These are phyloP conservation scores for Microbotryomycetes sp. DNA, from an alignment of 1,284 basidiomycete species.

Conservation along the genomic window DNA sequence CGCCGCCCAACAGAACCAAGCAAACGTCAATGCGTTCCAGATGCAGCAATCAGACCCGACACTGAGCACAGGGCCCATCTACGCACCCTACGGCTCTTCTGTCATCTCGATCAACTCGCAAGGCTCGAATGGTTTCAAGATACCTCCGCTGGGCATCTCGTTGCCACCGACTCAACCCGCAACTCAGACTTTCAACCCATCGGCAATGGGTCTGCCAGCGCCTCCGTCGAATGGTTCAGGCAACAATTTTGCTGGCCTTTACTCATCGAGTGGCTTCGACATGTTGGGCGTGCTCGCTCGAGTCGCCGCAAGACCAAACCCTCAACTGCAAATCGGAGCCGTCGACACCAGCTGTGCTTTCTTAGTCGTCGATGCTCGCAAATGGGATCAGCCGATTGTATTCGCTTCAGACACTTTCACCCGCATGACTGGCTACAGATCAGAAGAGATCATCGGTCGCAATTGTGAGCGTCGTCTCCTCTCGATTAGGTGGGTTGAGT, in stretches of 20 bases:
- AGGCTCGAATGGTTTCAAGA: constrained; percentile 31
- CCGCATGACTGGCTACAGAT: constrained; percentile 72
- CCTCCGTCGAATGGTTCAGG: constrained; percentile 19
- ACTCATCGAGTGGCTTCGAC: constrained; percentile 86
- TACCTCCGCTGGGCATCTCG: constrained; percentile 16
- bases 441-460: constrained; percentile 71
- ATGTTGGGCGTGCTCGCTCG: constrained; percentile 72
- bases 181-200: constrained; percentile 28
- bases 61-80: constrained; percentile 22
- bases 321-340: constrained; percentile 72
- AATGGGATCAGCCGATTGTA: constrained; percentile 75
- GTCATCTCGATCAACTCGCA: constrained; percentile 34
- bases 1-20: background rate
- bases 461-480: constrained; percentile 53
- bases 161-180: constrained; percentile 15
- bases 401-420: constrained; percentile 78
- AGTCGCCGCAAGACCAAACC: constrained; percentile 66
- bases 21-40: background rate
- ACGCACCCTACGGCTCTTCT: constrained; percentile 37
- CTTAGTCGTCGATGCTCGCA: constrained; percentile 72
- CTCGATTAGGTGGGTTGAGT: background rate
- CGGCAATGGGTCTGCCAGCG: constrained; percentile 27
- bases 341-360: constrained; percentile 88
- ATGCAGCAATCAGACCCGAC: background rate
- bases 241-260: constrained; percentile 48